Evolutionary conservation across 2,329 filamentous ascomycete genomes (phyloP).

Genomic region (Cyphellophora europaea): DNA sequence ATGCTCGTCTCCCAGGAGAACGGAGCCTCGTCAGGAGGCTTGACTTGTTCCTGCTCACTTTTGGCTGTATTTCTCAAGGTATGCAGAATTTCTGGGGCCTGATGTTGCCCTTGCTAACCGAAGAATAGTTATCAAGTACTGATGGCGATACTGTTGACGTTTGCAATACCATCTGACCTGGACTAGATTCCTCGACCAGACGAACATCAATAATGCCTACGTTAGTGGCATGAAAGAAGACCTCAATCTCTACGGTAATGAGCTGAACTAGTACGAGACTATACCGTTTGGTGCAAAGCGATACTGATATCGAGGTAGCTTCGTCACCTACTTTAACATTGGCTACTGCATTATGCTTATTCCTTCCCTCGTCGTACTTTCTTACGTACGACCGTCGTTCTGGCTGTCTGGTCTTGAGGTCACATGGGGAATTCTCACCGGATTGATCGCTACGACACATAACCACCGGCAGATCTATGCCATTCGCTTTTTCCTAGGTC

Average conservation of each 20-base stretch:
- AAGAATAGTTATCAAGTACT: too few species aligned
- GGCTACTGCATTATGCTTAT: conserved; percentile 32
- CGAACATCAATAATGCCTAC: conserved; percentile 19
- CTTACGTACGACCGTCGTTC: conserved; percentile 23
- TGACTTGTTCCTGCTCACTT: conserved; percentile 1
- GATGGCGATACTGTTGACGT: too few species aligned
- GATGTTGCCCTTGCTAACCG: too few species aligned
- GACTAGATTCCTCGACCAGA: conserved; percentile 13
- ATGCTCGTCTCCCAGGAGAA: background rate
- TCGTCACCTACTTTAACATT: conserved; percentile 31
- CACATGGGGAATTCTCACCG: conserved; percentile 26
- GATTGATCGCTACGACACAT: conserved; percentile 20
- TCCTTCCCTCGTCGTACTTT: conserved; percentile 30
- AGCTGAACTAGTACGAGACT: conserved; percentile 33
- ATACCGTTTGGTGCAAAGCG: too few species aligned
- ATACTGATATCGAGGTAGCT: too few species aligned
- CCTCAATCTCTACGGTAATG: conserved; percentile 37
- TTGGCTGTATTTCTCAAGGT: conserved; percentile 3
- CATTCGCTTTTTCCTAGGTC: conserved; percentile 25
- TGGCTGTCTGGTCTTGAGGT: conserved; percentile 24
- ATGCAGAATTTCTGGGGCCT: too few species aligned
- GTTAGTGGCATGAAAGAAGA: conserved; percentile 35
- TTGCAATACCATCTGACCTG: background rate
- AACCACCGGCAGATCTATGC: conserved; percentile 24
- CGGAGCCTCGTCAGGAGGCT: conserved; percentile 1